Evolutionary conservation across 352 stramenopile species (phyloP), one percentile per base, ranked within the genome.

Genomic region (Pythium inflatum): DNA sequence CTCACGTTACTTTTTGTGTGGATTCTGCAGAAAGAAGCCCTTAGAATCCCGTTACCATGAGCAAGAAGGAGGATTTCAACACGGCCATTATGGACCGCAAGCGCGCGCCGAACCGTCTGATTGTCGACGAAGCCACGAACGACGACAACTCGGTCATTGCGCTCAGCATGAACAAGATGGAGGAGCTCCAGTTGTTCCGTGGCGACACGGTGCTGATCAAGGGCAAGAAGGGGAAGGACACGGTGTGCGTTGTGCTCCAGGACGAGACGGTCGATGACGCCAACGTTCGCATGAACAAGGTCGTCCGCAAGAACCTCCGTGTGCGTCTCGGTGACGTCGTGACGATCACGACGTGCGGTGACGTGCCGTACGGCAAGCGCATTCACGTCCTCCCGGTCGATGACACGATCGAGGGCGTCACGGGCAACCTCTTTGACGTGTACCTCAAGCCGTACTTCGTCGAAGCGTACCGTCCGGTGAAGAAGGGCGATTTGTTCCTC

Each of bases 381-480:
- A 97, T 99, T 69, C 97, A 99, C 80, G 96, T 99, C 70, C 87
- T 99, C 6, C 98, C 98, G 8, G 87, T 99, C 46, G 97, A 99
- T 69, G 97, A 99, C 81, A 99, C 97, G 22, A 99, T 99, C 62
- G 98, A 99, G 78, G 98, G 98, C 59, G 97, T 99, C n/a, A 98
- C 96, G 22, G 98, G 98, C 57, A 99, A 99, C 88, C 76, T 99
- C 7, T 99, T 99, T 71, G 98, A 99, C 75, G 97, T 99, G 40
- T 99, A 99, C 83, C 85, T 99, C 56, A 99, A 99, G 85, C 97
- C 98, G 16, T 99, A 99, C 88, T 99, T 99, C 74, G 83, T 99
- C 43, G 98, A 99, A 77, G 97, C 97, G 18, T 99, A 99, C 82
- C 96, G 98, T 54, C 98, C 98, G 7, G 92, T 99, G 28, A 99